These are phyloP conservation scores for Acacia acuminata DNA, from an alignment of 306 rosid species.

Conservation along the genomic window DNA sequence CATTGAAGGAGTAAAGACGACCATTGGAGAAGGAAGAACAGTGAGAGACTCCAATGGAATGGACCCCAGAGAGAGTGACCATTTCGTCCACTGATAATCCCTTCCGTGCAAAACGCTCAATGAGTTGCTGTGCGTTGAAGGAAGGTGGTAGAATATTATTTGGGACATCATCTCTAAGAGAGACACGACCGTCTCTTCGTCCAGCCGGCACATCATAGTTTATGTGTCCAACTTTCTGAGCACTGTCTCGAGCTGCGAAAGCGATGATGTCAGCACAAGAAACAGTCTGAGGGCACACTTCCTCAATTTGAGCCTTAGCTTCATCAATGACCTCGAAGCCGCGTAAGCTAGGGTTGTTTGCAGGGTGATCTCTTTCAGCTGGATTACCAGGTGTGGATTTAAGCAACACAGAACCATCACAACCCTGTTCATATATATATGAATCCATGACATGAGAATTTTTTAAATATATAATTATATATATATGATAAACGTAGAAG, in stretches of 20 bases:
- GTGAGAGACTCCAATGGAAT: constrained; percentile 45
- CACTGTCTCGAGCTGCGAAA: not conserved
- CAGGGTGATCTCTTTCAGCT: not conserved
- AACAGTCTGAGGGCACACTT: not conserved
- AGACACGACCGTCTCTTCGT: not conserved
- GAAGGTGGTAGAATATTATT: not conserved
- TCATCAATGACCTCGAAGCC: not conserved
- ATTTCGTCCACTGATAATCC: not conserved
- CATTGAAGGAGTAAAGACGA: constrained; percentile 24
- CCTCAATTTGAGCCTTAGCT: not conserved
- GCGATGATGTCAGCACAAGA: not conserved
- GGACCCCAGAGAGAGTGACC: constrained; percentile 48
- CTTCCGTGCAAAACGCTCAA: not conserved
- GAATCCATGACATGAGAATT: too few relatives aligned
- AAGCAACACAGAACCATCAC: not conserved
- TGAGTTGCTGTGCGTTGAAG: not conserved
- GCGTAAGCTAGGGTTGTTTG: constrained; percentile 38
- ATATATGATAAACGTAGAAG: not conserved
- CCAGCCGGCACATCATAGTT: not conserved
- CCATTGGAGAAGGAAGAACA: constrained; percentile 29
- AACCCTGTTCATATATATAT: constrained; percentile 25
- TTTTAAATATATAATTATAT: too few relatives aligned
- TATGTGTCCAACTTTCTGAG: not conserved
- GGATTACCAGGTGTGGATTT: not conserved
- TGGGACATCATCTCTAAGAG: not conserved